A percentile compares a stretch with the other conserved stretches of the same genome.
These are phyloP conservation scores for Mycena capillaripes DNA, from an alignment of 768 basidiomycete species.

Conservation along the genomic window DNA sequence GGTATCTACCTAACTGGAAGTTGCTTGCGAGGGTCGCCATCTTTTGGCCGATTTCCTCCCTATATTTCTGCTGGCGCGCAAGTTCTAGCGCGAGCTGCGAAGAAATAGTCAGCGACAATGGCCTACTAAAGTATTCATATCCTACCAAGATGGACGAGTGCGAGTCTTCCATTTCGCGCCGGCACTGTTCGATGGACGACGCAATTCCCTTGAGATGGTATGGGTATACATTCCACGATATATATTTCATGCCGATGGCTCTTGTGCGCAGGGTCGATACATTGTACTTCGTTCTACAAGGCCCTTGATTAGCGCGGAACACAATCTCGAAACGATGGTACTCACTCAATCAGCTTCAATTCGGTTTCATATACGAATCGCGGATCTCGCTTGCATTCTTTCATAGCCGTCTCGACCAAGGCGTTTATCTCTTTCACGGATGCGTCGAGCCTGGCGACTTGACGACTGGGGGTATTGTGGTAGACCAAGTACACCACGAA, in stretches of 20 bases:
- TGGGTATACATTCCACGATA: constrained; percentile 1
- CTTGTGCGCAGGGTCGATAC: neutral
- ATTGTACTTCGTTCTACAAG: neutral
- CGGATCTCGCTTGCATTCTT: constrained; percentile 16
- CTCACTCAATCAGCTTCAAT: constrained; percentile 6
- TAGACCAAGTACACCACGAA: neutral
- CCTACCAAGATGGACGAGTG: constrained; percentile 1
- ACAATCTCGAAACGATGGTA: neutral
- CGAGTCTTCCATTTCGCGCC: neutral
- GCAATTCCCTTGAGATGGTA: neutral
- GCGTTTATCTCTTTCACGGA: neutral
- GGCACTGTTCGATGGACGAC: neutral
- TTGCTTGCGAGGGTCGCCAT: neutral
- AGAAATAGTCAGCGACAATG: neutral
- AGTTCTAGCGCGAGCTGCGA: constrained; percentile 2
- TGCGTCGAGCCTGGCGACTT: neutral
- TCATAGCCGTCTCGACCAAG: neutral
- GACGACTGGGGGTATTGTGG: neutral
- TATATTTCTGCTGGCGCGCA: constrained; percentile 8
- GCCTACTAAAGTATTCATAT: neutral
- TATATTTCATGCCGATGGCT: neutral
- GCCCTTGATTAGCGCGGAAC: neutral
- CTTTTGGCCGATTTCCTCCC: constrained; percentile 1
- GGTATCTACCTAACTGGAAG: neutral
- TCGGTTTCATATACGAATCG: constrained; percentile 9